Percentiles rank a stretch among this genome's conserved stretches.
Evolutionary conservation across 345 rosid genomes (phyloP).

Genomic region (Salix dunnii): DNA sequence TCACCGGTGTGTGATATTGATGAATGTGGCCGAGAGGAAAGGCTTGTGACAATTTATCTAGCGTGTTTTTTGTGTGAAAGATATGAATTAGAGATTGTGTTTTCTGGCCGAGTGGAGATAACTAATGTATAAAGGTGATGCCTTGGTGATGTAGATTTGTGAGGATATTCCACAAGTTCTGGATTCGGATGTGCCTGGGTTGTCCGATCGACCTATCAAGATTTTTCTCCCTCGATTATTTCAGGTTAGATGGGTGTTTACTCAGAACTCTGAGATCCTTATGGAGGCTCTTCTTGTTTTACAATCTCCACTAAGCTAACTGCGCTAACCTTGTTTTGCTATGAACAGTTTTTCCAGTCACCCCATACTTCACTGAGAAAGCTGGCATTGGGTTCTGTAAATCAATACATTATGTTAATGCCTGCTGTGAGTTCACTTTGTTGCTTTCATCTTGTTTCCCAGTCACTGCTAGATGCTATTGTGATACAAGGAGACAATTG

Average conservation of each 20-base stretch:
- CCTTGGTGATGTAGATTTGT: slow-evolving; percentile 57
- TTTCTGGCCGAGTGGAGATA: background rate
- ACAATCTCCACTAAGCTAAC: background rate
- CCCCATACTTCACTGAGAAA: slow-evolving; percentile 77
- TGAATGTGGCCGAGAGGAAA: background rate
- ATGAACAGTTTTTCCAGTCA: slow-evolving; percentile 84
- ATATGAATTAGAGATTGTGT: background rate
- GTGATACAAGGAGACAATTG: background rate
- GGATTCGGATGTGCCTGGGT: slow-evolving; percentile 84
- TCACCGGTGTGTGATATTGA: background rate
- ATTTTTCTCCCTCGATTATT: slow-evolving; percentile 72
- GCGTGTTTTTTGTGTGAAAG: background rate
- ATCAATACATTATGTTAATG: slow-evolving; percentile 86
- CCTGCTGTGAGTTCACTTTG: slow-evolving; percentile 72
- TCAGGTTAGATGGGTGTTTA: slow-evolving; percentile 48
- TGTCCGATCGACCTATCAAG: slow-evolving; percentile 81
- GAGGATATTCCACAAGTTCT: slow-evolving; percentile 89
- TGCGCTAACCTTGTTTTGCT: slow-evolving; percentile 9
- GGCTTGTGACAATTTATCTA: background rate
- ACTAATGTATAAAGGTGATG: background rate
- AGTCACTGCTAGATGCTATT: background rate
- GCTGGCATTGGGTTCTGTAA: slow-evolving; percentile 80
- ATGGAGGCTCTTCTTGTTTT: background rate
- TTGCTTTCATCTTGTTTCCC: slow-evolving; percentile 6
- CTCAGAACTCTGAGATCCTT: background rate